Percentiles rank a stretch among this genome's conserved stretches.
Conservation (phyloP, 1,284 basidiomycete species). For the Pseudomicrostroma phylloplanum region DNA sequence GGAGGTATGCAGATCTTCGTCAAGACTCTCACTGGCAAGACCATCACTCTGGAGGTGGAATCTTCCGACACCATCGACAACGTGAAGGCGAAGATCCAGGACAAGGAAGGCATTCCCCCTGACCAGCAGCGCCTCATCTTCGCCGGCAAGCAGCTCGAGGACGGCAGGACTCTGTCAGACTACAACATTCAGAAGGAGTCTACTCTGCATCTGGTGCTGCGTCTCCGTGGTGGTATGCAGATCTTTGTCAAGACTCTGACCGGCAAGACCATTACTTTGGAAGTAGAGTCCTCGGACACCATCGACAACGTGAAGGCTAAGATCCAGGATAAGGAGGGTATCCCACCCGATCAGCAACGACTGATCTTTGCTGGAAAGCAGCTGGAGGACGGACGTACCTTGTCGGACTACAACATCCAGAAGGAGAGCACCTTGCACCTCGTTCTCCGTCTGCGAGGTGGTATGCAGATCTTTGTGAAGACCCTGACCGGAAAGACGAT, state of each 20-base stretch:
- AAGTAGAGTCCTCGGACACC: conserved; percentile 54
- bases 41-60: conserved; percentile 53
- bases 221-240: conserved; percentile 65
- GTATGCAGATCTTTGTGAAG: conserved; percentile 45
- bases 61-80: conserved; percentile 60
- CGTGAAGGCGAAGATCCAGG: conserved; percentile 55
- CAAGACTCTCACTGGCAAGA: conserved; percentile 43
- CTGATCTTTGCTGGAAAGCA: conserved; percentile 49
- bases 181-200: conserved; percentile 96
- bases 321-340: conserved; percentile 50
- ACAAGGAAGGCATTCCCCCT: conserved; percentile 49
- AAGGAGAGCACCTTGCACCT: conserved; percentile 97
- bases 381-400: conserved; percentile 45
- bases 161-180: conserved; percentile 44
- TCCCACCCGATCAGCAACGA: conserved; percentile 48
- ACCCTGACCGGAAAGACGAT: conserved; percentile 52
- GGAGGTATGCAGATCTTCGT: conserved; percentile 57
- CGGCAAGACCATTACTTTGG: conserved; percentile 53
- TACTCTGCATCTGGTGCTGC: conserved; percentile 90
- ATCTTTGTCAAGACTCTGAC: conserved; percentile 46
- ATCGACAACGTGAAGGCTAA: conserved; percentile 61
- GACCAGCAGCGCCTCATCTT: conserved; percentile 49
- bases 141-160: conserved; percentile 48
- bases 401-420: conserved; percentile 69
- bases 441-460: conserved; percentile 76